Evolutionary conservation across 495 filamentous ascomycete genomes (phyloP).

Genomic region (Monascus purpureus): DNA sequence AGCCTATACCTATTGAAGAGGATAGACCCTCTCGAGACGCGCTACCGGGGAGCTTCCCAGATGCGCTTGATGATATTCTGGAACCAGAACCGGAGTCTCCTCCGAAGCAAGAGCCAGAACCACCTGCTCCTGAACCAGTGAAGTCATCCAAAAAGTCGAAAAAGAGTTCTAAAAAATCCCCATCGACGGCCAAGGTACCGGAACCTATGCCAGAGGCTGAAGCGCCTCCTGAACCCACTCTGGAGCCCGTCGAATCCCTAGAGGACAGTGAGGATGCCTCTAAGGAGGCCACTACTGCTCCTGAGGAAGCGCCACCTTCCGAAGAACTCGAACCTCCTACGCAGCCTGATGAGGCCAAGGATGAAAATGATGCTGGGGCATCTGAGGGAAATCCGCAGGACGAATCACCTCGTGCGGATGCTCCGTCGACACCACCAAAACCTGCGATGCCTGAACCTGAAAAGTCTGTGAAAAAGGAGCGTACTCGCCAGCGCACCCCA

Average conservation of each 20-base stretch:
- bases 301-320: slow-evolving; percentile 4
- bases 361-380: slow-evolving; percentile 7
- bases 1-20: slow-evolving; percentile 8
- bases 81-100: slow-evolving; percentile 9
- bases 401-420: slow-evolving; percentile 9
- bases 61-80: slow-evolving; percentile 12
- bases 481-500: slow-evolving; percentile 36
- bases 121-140: slow-evolving; percentile 6
- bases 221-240: slow-evolving; percentile 3
- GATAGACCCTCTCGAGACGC: slow-evolving; percentile 17
- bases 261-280: neutral
- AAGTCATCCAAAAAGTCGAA: slow-evolving; percentile 17
- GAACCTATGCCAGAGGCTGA: slow-evolving; percentile 5
- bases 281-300: neutral
- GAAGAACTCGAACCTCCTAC: no score
- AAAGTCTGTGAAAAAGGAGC: slow-evolving; percentile 43
- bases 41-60: slow-evolving; percentile 30
- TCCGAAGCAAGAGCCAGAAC: slow-evolving; percentile 4
- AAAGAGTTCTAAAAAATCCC: slow-evolving; percentile 20
- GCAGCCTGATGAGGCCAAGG: no score
- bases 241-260: neutral
- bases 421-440: slow-evolving; percentile 10
- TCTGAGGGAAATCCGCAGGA: no score
- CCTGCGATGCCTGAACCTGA: slow-evolving; percentile 32
- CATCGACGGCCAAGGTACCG: slow-evolving; percentile 5